Base-by-base conservation (phyloP, 306 rosid genomes). In the Alnus glutinosa region DNA sequence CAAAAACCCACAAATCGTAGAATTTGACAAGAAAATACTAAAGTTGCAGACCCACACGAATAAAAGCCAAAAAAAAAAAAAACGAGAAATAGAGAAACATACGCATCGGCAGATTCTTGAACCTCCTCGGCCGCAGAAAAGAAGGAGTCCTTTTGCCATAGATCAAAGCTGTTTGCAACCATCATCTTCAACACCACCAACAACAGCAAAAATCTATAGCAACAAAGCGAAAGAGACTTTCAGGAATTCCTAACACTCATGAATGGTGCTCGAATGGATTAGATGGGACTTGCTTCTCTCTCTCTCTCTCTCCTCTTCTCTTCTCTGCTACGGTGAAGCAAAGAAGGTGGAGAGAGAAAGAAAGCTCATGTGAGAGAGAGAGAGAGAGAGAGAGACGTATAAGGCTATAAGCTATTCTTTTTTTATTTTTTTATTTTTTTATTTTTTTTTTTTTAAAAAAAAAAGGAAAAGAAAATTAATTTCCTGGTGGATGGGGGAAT, bases 41-140 rank as follows among this genome's bases (percentile, higher is more conserved):
- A 30, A 67, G 85, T 19, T 15, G 51, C 71, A 76, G 30, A 78
- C 77, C 6, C 80, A 85, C 49, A 69, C 44, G 9, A 71, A 13
- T 10, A 76, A 81, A 83, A 64, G 37, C 57, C 73, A 23, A 23
- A 23, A 23, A 23, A 23, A 23, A 30, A 5, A 55, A 64, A 57
- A 69, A 37, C 0, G 9, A n/a, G 23, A 78, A 63, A 28, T 39
- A 11, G 46, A 36, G 51, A n/a, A 82, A 68, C 96, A 62, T 87
- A 95, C 99, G 85, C 88, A 70, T 95, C 99, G 76, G 98, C 93
- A 13, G 99, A 95, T 89, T 95, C 99, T 86, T 95, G 99, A 59
- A 95, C 98, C 88, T 91, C 98, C 83, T 95, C 99, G 18, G 99
- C 99, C 1, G 97, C 98, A 73, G 97, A 87, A 89, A 95, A 95